phyloP scores from a whole-genome alignment of 2,329 filamentous ascomycete genomes.

The Fusarium transvaalense region DNA sequence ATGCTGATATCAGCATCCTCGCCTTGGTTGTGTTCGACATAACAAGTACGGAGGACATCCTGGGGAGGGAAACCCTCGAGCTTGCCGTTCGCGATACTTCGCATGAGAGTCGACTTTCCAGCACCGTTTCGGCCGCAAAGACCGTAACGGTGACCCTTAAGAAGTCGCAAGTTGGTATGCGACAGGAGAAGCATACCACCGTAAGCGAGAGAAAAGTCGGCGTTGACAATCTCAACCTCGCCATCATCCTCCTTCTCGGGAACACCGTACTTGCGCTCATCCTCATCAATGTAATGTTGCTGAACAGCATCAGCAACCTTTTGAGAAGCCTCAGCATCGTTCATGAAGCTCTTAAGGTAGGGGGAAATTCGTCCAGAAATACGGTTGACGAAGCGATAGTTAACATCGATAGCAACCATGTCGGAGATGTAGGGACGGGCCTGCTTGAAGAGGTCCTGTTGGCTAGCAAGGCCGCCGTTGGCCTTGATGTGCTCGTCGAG shows the following conservation, averaged over 20 bases:
- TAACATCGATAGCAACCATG: conserved; percentile 90
- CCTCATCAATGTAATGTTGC: conserved; percentile 82
- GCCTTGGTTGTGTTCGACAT: conserved; percentile 99
- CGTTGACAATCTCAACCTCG: conserved; percentile 96
- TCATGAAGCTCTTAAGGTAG: conserved; percentile 80
- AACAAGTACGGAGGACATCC: conserved; percentile 93
- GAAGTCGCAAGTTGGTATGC: conserved; percentile 91
- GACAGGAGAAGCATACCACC: conserved; percentile 97
- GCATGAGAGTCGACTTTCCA: conserved; percentile 99
- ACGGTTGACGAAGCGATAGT: conserved; percentile 81
- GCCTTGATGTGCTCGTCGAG: conserved; percentile 82
- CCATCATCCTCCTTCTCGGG: conserved; percentile 90
- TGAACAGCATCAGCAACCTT: conserved; percentile 80
- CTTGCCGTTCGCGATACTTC: conserved; percentile 94
- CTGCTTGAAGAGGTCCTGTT: conserved; percentile 73
- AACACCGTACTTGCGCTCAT: conserved; percentile 86
- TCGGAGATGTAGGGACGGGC: conserved; percentile 81
- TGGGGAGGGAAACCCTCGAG: conserved; percentile 95
- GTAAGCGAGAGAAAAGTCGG: conserved; percentile 96
- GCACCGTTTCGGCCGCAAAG: conserved; percentile 97
- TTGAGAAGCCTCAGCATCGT: conserved; percentile 69
- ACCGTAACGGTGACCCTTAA: conserved; percentile 97
- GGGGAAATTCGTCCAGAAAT: conserved; percentile 77
- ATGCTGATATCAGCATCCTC: conserved; percentile 99
- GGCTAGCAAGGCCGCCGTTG: conserved; percentile 71